phyloP scores from a whole-genome alignment of 129 eudicot genomes.

The Chrysanthemum lavandulifolium region DNA sequence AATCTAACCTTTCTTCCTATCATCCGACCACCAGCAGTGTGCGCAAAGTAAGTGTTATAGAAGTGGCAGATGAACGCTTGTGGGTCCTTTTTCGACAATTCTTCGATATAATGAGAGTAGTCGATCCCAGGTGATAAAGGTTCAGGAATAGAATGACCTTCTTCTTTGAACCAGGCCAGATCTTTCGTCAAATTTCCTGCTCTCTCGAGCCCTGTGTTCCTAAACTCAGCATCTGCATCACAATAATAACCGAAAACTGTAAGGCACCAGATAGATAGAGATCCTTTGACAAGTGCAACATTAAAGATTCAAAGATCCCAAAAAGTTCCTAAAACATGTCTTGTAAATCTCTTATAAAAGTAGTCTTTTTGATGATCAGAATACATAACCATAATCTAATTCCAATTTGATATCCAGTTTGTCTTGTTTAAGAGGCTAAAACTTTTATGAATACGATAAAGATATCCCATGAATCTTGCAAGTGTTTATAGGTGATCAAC shows the following conservation, averaged over 20 bases:
- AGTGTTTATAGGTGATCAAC: too few relatives aligned
- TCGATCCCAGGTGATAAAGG: slow-evolving; percentile 73
- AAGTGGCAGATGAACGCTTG: slow-evolving; percentile 95
- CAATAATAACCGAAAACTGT: neutral
- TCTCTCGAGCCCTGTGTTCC: slow-evolving; percentile 89
- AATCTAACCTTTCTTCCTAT: slow-evolving; percentile 55
- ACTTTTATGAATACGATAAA: too few relatives aligned
- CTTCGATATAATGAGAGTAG: slow-evolving; percentile 62
- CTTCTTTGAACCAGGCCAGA: slow-evolving; percentile 85
- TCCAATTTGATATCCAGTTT: too few relatives aligned
- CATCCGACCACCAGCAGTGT: slow-evolving; percentile 96
- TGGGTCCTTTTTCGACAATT: slow-evolving; percentile 77
- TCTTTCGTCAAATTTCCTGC: slow-evolving; percentile 63
- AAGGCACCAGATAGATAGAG: neutral
- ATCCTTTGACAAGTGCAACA: neutral
- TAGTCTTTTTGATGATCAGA: too few relatives aligned
- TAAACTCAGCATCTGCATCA: slow-evolving; percentile 74
- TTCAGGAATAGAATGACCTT: slow-evolving; percentile 82
- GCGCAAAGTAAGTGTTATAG: slow-evolving; percentile 88
- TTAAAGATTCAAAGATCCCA: neutral
- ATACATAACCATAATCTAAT: too few relatives aligned
- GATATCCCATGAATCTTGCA: too few relatives aligned
- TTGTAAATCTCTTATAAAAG: too few relatives aligned
- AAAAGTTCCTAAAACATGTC: too few relatives aligned
- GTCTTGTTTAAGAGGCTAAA: too few relatives aligned